A percentile compares a stretch with the other conserved stretches of the same genome.
These are phyloP conservation scores for Malassezia dermatis DNA, from an alignment of 1,284 basidiomycete genomes.

Conservation along the genomic window DNA sequence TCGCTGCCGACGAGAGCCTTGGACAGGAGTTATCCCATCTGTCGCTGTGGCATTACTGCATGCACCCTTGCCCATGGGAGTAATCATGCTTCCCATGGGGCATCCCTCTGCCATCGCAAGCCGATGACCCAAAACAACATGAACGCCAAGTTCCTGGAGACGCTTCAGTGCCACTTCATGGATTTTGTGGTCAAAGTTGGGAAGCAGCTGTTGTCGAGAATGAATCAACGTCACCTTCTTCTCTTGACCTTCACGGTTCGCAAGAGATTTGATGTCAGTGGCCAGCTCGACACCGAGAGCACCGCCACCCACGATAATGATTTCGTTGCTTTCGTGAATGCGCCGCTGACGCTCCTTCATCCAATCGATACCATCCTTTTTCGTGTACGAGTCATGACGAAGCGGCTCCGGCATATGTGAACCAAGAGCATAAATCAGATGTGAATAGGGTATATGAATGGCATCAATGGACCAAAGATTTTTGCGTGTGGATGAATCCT, in stretches of 20 bases:
- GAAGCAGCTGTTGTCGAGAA: conserved; percentile 39
- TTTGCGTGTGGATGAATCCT: conserved; percentile 15
- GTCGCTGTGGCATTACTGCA: conserved; percentile 2
- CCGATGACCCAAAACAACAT: conserved; percentile 43
- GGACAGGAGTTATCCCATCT: conserved; percentile 2
- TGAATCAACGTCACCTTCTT: conserved; percentile 44
- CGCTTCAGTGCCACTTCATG: conserved; percentile 34
- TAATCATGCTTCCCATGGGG: conserved; percentile 31
- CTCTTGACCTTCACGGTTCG: conserved; percentile 9
- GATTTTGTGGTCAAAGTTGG: conserved; percentile 41
- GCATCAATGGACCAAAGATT: conserved; percentile 42
- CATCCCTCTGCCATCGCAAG: conserved; percentile 41
- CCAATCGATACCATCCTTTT: conserved; percentile 34
- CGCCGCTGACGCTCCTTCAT: conserved; percentile 34
- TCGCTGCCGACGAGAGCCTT: conserved; percentile 2
- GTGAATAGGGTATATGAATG: conserved; percentile 40
- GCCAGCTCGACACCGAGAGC: conserved; percentile 45
- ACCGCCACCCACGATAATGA: conserved; percentile 45
- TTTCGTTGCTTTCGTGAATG: conserved; percentile 29
- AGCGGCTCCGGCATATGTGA: conserved; percentile 45
- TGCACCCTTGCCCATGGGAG: conserved; percentile 2
- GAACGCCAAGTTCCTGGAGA: conserved; percentile 37
- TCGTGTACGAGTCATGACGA: conserved; percentile 36
- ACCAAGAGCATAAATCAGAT: conserved; percentile 45
- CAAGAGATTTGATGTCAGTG: conserved; percentile 36